These are phyloP conservation scores for Lachancea dasiensis DNA, from an alignment of 805 yeast species.

Conservation along the genomic window DNA sequence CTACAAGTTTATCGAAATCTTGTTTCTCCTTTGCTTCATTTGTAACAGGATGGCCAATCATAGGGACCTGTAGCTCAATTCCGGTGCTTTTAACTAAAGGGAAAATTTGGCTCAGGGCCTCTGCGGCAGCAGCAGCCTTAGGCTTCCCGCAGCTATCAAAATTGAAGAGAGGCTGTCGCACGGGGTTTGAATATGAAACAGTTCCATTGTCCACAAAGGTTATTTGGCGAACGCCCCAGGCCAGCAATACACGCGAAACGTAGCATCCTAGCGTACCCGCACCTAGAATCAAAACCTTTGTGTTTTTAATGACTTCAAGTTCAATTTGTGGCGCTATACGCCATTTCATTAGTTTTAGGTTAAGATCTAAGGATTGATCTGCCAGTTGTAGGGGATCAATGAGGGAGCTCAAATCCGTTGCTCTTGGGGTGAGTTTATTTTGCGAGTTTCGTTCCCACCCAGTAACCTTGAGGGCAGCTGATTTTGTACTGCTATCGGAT, in stretches of 20 bases:
- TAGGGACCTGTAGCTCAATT: conserved; percentile 69
- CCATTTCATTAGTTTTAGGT: conserved; percentile 94
- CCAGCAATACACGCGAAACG: conserved; percentile 76
- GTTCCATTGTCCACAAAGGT: conserved; percentile 87
- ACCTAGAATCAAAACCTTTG: conserved; percentile 76
- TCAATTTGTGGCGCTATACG: conserved; percentile 79
- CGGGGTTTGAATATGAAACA: conserved; percentile 92
- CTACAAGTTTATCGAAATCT: conserved; percentile 48
- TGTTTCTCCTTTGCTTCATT: conserved; percentile 44
- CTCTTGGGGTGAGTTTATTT: conserved; percentile 73
- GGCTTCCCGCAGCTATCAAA: conserved; percentile 78
- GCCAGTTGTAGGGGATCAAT: conserved; percentile 79
- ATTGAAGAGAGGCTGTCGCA: conserved; percentile 80
- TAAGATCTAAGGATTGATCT: conserved; percentile 87
- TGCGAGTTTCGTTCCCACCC: conserved; percentile 89
- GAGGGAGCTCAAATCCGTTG: conserved; percentile 75
- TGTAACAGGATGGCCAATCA: conserved; percentile 87
- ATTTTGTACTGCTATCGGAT: conserved; percentile 5
- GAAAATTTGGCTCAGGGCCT: conserved; percentile 60
- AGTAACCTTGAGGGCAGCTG: conserved; percentile 39
- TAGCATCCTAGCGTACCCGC: conserved; percentile 96
- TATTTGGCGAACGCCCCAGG: conserved; percentile 88
- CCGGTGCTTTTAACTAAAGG: conserved; percentile 73
- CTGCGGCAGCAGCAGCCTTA: conserved; percentile 80
- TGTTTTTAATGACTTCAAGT: conserved; percentile 53